Evolutionary conservation across 2,329 filamentous ascomycete genomes (phyloP), one percentile per base, ranked within the genome.

Genomic region (Akanthomyces muscarius): DNA sequence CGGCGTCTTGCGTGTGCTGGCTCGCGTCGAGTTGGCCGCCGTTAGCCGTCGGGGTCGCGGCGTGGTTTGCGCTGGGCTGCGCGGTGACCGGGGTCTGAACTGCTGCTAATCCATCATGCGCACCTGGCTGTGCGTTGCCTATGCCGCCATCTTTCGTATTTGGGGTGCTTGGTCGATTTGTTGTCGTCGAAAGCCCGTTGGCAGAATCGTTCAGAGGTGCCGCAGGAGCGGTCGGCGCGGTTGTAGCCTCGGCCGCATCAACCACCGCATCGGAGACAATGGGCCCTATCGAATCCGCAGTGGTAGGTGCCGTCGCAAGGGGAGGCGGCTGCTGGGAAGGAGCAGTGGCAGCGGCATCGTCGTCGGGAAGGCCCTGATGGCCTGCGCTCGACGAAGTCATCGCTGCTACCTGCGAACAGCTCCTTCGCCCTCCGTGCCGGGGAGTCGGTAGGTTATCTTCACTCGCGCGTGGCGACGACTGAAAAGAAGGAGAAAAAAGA

Each of bases 301-400:
- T 25, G 50, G 54, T 58, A 59, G 63, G 25, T 64, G 64, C 61
- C 61, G 62, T 66, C 66, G 66, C 64, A 65, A 68, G 59, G 61
- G 57, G 48, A 66, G 33, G 63, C 63, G 65, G 61, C 54, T 30
- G 53, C 51, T 61, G 61, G 56, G 47, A 41, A 41, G 53, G 57
- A 8, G 58, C 54, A n/a, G 42, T 28, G 47, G 57, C 41, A 57
- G 60, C 54, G 48, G 57, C 52, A 7, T 54, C 38, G 57, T 56
- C 59, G 55, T 61, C 64, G 41, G 58, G 54, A 36, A 64, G 65
- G 64, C 64, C 62, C 14, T 50, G 59, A 38, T 58, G 54, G 45
- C 47, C 75, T 75, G 74, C 76, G 73, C 77, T 77, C 72, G 82
- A 83, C 83, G 82, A 85, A 83, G 81, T 84, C 83, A 85, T 85